Conservation (phyloP, 2,329 filamentous ascomycete species). For the Aspergillus versicolor region DNA sequence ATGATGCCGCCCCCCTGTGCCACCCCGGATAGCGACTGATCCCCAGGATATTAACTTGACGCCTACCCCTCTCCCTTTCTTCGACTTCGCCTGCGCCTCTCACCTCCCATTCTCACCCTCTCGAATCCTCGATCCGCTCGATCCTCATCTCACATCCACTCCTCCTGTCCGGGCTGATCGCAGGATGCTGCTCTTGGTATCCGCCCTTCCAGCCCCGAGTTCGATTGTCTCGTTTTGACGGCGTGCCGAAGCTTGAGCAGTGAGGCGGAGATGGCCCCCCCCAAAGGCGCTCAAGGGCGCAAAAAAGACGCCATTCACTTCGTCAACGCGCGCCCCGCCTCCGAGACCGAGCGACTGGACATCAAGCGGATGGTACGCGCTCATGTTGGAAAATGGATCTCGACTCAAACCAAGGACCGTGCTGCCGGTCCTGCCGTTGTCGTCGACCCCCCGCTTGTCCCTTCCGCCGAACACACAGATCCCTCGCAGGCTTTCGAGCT, state of each 20-base stretch:
- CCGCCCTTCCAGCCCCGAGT: constrained; percentile 8
- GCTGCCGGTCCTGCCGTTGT: constrained; percentile 10
- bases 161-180: constrained; percentile 1
- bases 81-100: neutral
- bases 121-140: neutral
- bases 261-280: constrained; percentile 24
- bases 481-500: neutral
- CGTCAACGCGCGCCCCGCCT: constrained; percentile 33
- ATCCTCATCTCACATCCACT: neutral
- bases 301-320: constrained; percentile 32
- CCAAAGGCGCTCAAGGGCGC: constrained; percentile 17
- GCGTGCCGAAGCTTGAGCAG: constrained; percentile 1
- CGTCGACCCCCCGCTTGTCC: neutral
- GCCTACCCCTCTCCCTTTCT: neutral
- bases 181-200: constrained; percentile 23
- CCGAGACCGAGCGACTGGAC: constrained; percentile 27
- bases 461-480: constrained; percentile 3
- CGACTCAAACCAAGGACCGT: constrained; percentile 34
- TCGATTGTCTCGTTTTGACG: constrained; percentile 17
- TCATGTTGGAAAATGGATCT: constrained; percentile 38
- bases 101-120: neutral
- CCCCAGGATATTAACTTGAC: neutral
- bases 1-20: neutral
- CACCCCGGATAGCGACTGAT: neutral
- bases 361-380: constrained; percentile 33